Evolutionary conservation across 1,284 basidiomycete species (phyloP).

Genomic region (Neolentinus lepideus): DNA sequence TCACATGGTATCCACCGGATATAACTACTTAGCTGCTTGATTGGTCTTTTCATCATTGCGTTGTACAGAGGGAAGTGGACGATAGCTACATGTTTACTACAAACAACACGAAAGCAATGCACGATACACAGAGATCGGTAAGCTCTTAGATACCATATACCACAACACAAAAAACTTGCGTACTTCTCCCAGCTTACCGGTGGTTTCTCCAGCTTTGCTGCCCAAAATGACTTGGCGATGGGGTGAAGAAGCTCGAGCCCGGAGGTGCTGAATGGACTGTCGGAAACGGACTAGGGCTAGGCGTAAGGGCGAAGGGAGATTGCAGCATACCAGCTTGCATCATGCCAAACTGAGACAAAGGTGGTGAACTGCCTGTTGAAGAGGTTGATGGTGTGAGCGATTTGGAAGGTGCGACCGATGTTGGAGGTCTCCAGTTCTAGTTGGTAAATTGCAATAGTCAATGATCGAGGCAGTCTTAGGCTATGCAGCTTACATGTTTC

Average conservation of each 20-base stretch:
- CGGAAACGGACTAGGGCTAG: slow-evolving; percentile 16
- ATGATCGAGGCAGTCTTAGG: not conserved
- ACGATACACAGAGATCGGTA: not conserved
- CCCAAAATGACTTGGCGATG: not conserved
- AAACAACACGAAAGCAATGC: not conserved
- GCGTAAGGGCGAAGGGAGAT: slow-evolving; percentile 2
- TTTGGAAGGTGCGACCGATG: not conserved
- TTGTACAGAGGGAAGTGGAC: not conserved
- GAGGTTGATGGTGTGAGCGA: slow-evolving; percentile 19
- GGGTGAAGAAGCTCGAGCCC: not conserved
- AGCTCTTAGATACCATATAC: not conserved
- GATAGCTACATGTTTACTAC: not conserved
- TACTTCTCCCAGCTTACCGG: not conserved
- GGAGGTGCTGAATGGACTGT: slow-evolving; percentile 6
- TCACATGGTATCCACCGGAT: not conserved
- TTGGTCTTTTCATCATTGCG: not conserved
- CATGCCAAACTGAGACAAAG: slow-evolving; percentile 9
- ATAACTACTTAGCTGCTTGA: not conserved
- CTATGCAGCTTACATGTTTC: slow-evolving; percentile 40
- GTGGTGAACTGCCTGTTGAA: slow-evolving; percentile 17
- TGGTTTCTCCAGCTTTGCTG: not conserved
- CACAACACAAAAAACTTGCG: not conserved
- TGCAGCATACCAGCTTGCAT: slow-evolving; percentile 8
- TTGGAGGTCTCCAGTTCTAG: slow-evolving; percentile 50
- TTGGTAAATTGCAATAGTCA: slow-evolving; percentile 1